Evolutionary conservation across 148 eudicot species (phyloP), one percentile per base, ranked within the genome.

Genomic region (Camellia lanceoleosa): DNA sequence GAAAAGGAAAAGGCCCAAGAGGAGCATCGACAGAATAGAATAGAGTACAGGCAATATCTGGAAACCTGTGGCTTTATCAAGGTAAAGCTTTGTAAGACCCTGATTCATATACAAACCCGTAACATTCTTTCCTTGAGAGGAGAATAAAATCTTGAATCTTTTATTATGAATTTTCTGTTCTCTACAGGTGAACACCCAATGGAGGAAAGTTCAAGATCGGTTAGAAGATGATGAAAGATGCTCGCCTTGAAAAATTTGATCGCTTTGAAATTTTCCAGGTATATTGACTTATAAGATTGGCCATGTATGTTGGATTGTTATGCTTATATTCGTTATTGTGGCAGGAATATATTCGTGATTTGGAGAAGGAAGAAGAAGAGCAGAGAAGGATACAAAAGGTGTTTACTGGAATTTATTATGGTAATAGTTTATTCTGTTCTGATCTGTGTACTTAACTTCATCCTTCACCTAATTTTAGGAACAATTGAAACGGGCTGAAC

Each of bases 141-240:
- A 56, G 60, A 41, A 30, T 30, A 52, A 14, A 14, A n/a, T 51
- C 15, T 60, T 7, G 12, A 59, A 14, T 19, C 46, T 59, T 49
- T 58, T 60, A 30, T 46, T 78, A 2, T 41, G 18, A 14, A 20
- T 51, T 70, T 77, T 68, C 67, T 56, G 4, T 47, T 47, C n/a
- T 61, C 61, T 74, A 19, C 82, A 96, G 99, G 99, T 90, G 65
- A 92, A 89, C 78, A 91, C 91, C 83, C 91, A 87, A 67, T 96
- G 99, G 99, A 85, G 99, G 73, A 96, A 93, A 88, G 97, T 96
- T 82, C 97, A 92, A 84, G 98, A 96, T 87, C 97, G 88, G 63
- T 83, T 96, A 88, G 99, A 96, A 85, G 99, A 96, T 83, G 93
- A 92, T 83, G 99, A 92, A 82, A 89, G 92, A 82, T 90, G 98